These are phyloP conservation scores for Hibiscus trionum DNA, from an alignment of 345 rosid genomes.

Conservation along the genomic window DNA sequence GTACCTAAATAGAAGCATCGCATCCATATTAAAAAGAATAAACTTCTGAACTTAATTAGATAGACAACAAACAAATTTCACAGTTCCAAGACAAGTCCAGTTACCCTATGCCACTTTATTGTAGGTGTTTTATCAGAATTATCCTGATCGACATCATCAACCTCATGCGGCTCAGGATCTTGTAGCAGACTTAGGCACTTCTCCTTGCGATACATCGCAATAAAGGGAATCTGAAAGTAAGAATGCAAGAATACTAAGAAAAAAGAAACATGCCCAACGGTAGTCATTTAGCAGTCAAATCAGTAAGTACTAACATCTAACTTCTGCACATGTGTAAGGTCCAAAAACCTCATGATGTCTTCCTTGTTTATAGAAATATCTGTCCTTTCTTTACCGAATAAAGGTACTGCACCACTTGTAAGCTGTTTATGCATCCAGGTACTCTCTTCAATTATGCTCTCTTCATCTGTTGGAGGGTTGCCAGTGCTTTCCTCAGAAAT, in stretches of 20 bases:
- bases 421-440: slow-evolving; percentile 73
- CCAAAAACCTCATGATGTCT: slow-evolving; percentile 61
- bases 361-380: slow-evolving; percentile 45
- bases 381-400: slow-evolving; percentile 20
- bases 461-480: slow-evolving; percentile 50
- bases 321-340: slow-evolving; percentile 62
- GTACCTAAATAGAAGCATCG: slow-evolving; percentile 41
- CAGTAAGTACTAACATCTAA: slow-evolving; percentile 61
- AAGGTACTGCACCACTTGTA: slow-evolving; percentile 30
- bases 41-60: not conserved
- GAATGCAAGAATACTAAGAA: slow-evolving; percentile 15
- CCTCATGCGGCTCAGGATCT: slow-evolving; percentile 37
- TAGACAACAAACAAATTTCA: not conserved
- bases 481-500: slow-evolving; percentile 73
- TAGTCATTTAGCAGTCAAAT: not conserved
- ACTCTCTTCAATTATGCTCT: slow-evolving; percentile 52
- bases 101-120: slow-evolving; percentile 82
- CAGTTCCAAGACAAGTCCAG: slow-evolving; percentile 9
- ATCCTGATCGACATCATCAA: slow-evolving; percentile 41
- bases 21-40: not conserved
- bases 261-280: not conserved
- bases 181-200: slow-evolving; percentile 69
- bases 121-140: slow-evolving; percentile 37
- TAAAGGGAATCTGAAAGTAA: slow-evolving; percentile 67
- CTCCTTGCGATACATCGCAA: slow-evolving; percentile 90